These are phyloP conservation scores for Geotrichum aggregatum DNA, from an alignment of 1,139 yeast genomes.

Conservation along the genomic window DNA sequence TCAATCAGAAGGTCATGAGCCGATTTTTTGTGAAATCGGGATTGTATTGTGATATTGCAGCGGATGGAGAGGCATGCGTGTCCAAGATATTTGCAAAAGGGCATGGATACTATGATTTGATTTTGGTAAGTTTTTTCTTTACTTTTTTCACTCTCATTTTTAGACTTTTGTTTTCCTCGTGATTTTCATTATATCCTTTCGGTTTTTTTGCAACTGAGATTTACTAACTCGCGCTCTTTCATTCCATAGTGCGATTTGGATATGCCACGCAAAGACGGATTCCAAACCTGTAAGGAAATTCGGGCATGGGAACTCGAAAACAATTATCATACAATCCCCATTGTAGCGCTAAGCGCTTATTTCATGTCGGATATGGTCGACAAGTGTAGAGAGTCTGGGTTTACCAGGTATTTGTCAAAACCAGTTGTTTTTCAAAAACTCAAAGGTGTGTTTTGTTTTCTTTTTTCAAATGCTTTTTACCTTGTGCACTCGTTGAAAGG, in stretches of 20 bases:
- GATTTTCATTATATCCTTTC: not conserved
- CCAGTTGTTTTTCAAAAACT: slow-evolving; percentile 44
- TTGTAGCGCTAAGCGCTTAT: slow-evolving; percentile 76
- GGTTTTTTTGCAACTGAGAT: no score
- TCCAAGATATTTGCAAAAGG: slow-evolving; percentile 43
- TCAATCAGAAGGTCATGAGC: slow-evolving; percentile 82
- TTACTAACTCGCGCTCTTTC: no score
- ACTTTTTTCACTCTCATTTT: not conserved
- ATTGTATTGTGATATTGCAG: slow-evolving; percentile 66
- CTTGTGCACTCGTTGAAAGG: no score
- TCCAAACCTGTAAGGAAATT: slow-evolving; percentile 71
- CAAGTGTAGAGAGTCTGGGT: slow-evolving; percentile 66
- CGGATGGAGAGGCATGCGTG: slow-evolving; percentile 66
- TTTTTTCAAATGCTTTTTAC: not conserved
- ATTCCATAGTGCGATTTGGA: slow-evolving; percentile 72
- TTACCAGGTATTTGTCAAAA: slow-evolving; percentile 74
- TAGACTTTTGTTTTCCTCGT: not conserved
- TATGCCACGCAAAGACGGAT: slow-evolving; percentile 84
- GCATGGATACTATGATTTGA: slow-evolving; percentile 52
- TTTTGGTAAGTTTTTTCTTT: slow-evolving; percentile 37
- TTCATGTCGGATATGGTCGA: slow-evolving; percentile 82
- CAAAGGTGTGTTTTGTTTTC: slow-evolving; percentile 25
- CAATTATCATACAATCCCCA: slow-evolving; percentile 56
- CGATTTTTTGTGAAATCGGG: slow-evolving; percentile 73
- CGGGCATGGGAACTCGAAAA: slow-evolving; percentile 68